These are phyloP conservation scores for Acephala macrosclerotiorum DNA, from an alignment of 2,329 filamentous ascomycete genomes.

Conservation along the genomic window DNA sequence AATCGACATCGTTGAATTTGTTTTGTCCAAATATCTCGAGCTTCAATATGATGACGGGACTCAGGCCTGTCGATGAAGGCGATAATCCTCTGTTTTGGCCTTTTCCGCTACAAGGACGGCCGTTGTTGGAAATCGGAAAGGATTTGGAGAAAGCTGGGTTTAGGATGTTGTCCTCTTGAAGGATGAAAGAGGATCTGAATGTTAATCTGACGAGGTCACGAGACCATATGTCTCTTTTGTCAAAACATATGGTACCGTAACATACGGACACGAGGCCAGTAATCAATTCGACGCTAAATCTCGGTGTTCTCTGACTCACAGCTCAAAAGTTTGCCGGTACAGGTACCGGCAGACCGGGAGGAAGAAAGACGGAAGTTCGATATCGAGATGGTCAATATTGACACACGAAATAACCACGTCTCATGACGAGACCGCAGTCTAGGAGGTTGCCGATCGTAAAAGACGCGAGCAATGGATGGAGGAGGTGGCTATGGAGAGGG, in stretches of 20 bases:
- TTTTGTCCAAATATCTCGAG: constrained; percentile 36
- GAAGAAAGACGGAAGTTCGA: background rate
- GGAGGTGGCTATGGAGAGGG: background rate
- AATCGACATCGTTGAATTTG: constrained; percentile 31
- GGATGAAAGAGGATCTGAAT: background rate
- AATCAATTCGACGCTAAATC: background rate
- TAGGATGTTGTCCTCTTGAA: constrained; percentile 19
- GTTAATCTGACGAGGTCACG: background rate
- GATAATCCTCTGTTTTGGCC: constrained; percentile 41
- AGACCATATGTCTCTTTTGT: background rate
- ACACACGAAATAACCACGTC: background rate
- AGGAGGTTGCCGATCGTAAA: background rate
- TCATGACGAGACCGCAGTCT: background rate
- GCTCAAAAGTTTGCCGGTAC: background rate
- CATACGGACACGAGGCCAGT: background rate
- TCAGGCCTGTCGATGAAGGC: constrained; percentile 18
- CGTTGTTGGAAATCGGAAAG: constrained; percentile 29
- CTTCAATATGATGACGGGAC: constrained; percentile 43
- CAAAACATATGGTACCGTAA: background rate
- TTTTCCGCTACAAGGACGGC: constrained; percentile 42
- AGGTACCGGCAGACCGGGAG: background rate
- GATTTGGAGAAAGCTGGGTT: constrained; percentile 33
- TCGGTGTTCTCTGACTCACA: constrained; percentile 3
- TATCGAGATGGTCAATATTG: background rate
- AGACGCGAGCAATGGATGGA: background rate